phyloP scores from a whole-genome alignment of 2,329 filamentous ascomycete genomes.

The Ilyonectria sp. region DNA sequence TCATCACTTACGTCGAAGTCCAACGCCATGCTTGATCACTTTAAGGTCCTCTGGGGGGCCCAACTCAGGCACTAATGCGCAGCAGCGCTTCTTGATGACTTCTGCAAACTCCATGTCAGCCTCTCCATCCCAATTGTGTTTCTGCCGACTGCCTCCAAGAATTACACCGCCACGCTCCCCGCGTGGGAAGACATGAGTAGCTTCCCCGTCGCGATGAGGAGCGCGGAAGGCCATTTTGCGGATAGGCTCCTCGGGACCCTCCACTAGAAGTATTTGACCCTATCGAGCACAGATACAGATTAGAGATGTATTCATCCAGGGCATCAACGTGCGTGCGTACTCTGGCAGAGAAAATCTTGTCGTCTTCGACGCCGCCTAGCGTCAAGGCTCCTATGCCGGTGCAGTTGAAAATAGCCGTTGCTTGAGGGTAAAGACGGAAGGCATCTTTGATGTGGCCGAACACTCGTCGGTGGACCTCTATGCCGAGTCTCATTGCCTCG shows the following conservation, averaged over 20 bases:
- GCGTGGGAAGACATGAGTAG: conserved; percentile 61
- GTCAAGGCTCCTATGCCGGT: conserved; percentile 79
- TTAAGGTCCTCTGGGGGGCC: conserved; percentile 52
- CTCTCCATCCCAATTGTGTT: conserved; percentile 52
- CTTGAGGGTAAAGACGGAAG: conserved; percentile 62
- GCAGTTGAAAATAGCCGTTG: conserved; percentile 78
- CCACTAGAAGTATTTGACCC: conserved; percentile 52
- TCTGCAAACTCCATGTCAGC: conserved; percentile 50
- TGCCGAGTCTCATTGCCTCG: conserved; percentile 78
- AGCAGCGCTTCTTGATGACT: conserved; percentile 53
- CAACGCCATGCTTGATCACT: conserved; percentile 52
- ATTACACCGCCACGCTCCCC: conserved; percentile 53
- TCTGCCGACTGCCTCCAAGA: conserved; percentile 52
- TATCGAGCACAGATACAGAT: conserved; percentile 19
- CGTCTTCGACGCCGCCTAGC: conserved; percentile 83
- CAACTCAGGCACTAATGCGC: conserved; percentile 52
- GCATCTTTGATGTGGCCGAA: conserved; percentile 79
- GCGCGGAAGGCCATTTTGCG: conserved; percentile 59
- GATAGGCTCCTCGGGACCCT: conserved; percentile 56
- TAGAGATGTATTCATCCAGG: background rate
- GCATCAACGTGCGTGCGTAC: conserved; percentile 52
- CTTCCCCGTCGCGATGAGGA: conserved; percentile 57
- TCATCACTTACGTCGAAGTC: conserved; percentile 47
- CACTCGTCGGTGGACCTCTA: conserved; percentile 71
- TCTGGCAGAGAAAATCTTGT: conserved; percentile 78